Percentiles rank a stretch among this genome's conserved stretches.
Evolutionary conservation across 441 rosid genomes (phyloP).

Genomic region (Theobroma grandiflorum): DNA sequence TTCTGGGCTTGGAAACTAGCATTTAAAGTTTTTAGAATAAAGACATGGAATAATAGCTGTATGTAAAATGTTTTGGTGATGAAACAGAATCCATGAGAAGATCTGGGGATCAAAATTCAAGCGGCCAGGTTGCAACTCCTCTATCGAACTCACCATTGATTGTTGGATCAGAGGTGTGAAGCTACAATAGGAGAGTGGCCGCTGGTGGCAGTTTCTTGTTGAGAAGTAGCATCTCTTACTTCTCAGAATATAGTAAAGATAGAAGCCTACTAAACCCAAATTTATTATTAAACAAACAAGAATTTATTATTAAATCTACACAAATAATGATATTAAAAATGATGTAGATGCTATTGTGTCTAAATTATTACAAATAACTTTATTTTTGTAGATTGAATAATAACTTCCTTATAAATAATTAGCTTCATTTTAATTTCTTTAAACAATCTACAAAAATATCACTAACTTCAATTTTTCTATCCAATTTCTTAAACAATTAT

Average conservation of each 20-base stretch:
- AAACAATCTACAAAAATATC: no score
- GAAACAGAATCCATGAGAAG: conserved; percentile 38
- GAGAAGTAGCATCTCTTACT: neutral
- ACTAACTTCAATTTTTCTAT: no score
- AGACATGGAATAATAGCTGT: neutral
- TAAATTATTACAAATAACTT: no score
- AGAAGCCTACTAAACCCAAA: conserved; percentile 3
- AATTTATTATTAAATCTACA: no score
- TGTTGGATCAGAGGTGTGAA: neutral
- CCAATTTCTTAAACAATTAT: no score
- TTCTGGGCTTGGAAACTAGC: neutral
- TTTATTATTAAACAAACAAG: neutral
- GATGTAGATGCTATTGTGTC: no score
- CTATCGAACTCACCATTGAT: neutral
- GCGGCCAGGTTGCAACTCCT: conserved; percentile 10
- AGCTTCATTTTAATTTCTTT: no score
- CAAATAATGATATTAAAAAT: no score
- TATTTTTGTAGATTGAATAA: no score
- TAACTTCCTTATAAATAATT: no score
- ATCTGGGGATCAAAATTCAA: conserved; percentile 28
- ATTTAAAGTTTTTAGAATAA: neutral
- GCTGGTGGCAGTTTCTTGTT: neutral
- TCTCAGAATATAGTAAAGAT: neutral
- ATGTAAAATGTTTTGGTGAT: neutral
- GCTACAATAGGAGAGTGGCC: neutral